Conservation (phyloP, 495 filamentous ascomycete species). For the Hypoxylon perforatum region DNA sequence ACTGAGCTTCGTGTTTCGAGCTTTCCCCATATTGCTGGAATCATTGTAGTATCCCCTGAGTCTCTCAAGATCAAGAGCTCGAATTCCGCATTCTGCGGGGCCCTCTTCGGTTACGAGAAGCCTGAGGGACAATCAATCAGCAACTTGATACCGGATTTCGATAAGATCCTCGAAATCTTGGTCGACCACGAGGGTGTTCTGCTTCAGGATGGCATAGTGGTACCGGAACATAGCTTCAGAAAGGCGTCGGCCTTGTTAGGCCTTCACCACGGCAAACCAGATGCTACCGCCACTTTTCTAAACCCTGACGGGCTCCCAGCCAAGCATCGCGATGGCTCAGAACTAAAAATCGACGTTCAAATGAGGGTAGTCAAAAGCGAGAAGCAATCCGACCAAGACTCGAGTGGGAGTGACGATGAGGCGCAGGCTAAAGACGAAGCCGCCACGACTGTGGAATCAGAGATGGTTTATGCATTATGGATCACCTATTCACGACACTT, state of each 20-base stretch:
- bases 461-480: slow-evolving; percentile 95
- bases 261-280: slow-evolving; percentile 79
- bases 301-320: slow-evolving; percentile 85
- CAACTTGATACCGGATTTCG: slow-evolving; percentile 87
- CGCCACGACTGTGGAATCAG: slow-evolving; percentile 57
- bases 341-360: slow-evolving; percentile 92
- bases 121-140: slow-evolving; percentile 83
- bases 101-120: slow-evolving; percentile 86
- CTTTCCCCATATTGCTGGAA: slow-evolving; percentile 96
- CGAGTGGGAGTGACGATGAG: slow-evolving; percentile 63
- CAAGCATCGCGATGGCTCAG: slow-evolving; percentile 86
- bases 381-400: slow-evolving; percentile 54
- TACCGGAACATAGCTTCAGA: slow-evolving; percentile 95
- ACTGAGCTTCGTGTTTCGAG: slow-evolving; percentile 83
- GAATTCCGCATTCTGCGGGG: slow-evolving; percentile 92
- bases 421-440: slow-evolving; percentile 48
- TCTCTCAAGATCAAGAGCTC: slow-evolving; percentile 86
- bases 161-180: slow-evolving; percentile 80
- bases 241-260: slow-evolving; percentile 86
- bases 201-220: slow-evolving; percentile 91
- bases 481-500: slow-evolving; percentile 95
- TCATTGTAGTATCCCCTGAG: slow-evolving; percentile 85
- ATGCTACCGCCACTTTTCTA: slow-evolving; percentile 79
- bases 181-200: slow-evolving; percentile 86
- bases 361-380: slow-evolving; percentile 95